Base-by-base conservation (phyloP, 106 monocot species). In the Cymbidium sinense region DNA sequence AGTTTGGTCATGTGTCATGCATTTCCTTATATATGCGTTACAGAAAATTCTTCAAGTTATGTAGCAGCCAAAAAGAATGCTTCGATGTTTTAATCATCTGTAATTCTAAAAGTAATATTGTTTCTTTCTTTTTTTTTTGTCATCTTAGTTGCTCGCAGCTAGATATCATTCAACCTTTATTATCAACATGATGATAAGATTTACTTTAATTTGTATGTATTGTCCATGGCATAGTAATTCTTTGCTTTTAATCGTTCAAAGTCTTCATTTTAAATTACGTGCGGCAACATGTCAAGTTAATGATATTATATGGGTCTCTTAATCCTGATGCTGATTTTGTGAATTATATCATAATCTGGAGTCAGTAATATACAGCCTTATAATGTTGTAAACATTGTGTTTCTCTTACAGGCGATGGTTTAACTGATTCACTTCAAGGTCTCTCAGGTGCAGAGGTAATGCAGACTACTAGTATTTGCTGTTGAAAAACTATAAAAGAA, bases 391-490 rank as follows among this genome's bases (percentile, higher is more conserved):
- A 47, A 69, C 23, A 71, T 87, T 75, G 10, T 44, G n/a, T 19
- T 80, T 73, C 29, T 55, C 31, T 25, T 85, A 36, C 81, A 99
- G 98, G 94, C 79, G 94, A 94, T 80, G 98, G 90, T 3, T 79
- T 99, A 51, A 92, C 90, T 74, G 94, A 99, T 84, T 90, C 90
- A 23, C 81, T 94, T 79, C 86, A 85, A 51, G 94, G 92, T 75
- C 77, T 99, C 69, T 86, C 98, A 28, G 86, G 90, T 83, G 72
- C 61, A 64, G 87, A 94, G 98, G 98, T 99, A 86, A 29, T 72
- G 51, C 19, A 81, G 52, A 10, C 28, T 47, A 15, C 21, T 44
- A 12, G 41, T 25, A 33, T 71, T 74, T 44, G 12, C 36, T 67
- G 15, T 44, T 43, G 74, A 44, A 43, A 43, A 47, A 27, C 18